Conservation (phyloP, 306 rosid species). For the Cercis canadensis region DNA sequence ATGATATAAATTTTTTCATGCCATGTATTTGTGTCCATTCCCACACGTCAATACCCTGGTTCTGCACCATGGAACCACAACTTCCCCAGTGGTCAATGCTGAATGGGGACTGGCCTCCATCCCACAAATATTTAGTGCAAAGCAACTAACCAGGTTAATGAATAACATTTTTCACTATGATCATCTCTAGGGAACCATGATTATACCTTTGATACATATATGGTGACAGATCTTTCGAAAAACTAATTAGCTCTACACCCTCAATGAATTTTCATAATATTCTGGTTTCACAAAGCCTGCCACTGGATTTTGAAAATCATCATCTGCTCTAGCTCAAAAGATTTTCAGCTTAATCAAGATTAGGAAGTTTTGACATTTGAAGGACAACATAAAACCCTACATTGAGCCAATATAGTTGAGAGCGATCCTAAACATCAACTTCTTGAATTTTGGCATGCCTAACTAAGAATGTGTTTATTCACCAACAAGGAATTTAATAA, state of each 20-base stretch:
- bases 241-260: background rate
- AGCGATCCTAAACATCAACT: no score
- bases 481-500: background rate
- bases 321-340: background rate
- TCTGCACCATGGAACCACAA: slow-evolving; percentile 7
- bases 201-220: background rate
- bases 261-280: background rate
- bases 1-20: background rate
- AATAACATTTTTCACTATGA: background rate
- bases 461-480: background rate
- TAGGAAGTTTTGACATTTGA: background rate
- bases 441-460: background rate
- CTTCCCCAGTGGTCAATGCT: background rate
- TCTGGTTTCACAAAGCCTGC: background rate
- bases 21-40: background rate
- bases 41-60: background rate
- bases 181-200: background rate
- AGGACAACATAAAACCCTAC: background rate
- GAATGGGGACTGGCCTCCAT: background rate
- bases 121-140: background rate
- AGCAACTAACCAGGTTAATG: background rate
- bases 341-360: background rate
- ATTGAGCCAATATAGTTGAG: no score
- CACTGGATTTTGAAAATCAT: background rate
- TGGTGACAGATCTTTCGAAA: background rate